Base-by-base conservation (phyloP, 495 filamentous ascomycete species). In the Penicillium ochrochloron region DNA sequence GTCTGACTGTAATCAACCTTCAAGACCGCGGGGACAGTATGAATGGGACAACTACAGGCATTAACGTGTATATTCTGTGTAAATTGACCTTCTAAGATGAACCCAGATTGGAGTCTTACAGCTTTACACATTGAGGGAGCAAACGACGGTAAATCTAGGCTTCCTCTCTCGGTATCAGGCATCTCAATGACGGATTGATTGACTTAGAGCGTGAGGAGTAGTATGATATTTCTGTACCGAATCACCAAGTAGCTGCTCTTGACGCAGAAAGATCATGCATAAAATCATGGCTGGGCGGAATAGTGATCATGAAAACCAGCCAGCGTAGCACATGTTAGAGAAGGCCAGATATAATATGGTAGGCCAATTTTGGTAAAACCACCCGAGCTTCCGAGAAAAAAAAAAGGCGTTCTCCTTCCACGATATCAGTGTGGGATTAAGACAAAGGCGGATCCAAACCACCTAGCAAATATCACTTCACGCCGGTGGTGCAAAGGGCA, bases 261-360 rank as follows among this genome's bases (percentile, higher is more conserved):
- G 10, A 21, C 7, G 21, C 9, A 25, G 44, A 3, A 48, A 48
- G 23, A 48, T 48, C 21, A 48, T 48, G 44, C 44, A 23, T 48
- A 48, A 23, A 9, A 48, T 48, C 44, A 48, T 48, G 19, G 19
- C 44, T 48, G 44, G 44, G 44, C 44, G 44, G 44, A 48, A 48
- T 44, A 48, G 44, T 21, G 21, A 48, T 48, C 44, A 48, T 48
- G 44, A 48, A 48, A 48, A 23, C 44, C 44, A 48, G 44, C 44
- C 44, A 48, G 44, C 19, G 3, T 48, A 48, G 44, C 44, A 21
- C 15, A 48, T 48, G 44, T 23, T 48, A 25, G 44, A 25, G 44
- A 48, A n/a, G 21, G 15, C 5, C 44, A 6, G 9, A 10, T 23
- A 3, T 12, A 25, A 25, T 23, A 23, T 48, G 44, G 44, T 8